Base-by-base conservation (phyloP, 2,329 filamentous ascomycete genomes). In the Fusarium coffeatum region DNA sequence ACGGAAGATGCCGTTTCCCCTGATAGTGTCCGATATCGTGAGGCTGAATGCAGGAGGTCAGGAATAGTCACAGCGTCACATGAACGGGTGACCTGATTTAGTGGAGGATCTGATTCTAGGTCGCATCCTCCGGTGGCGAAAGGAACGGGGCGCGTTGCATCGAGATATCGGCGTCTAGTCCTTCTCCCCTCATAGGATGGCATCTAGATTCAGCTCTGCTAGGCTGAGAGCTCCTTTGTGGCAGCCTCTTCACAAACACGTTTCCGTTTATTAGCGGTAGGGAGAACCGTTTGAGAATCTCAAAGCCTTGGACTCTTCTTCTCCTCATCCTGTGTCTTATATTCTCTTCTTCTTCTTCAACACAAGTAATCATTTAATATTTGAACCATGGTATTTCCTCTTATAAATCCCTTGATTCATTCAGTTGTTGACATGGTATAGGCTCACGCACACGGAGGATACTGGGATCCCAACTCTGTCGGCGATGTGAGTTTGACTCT, bases 401-500 rank as follows among this genome's bases (percentile, higher is more conserved):
- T 40, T 41, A 42, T 59, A 4, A 13, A 10, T 18, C 15, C 2
- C 16, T 22, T 32, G 4, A 43, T 27, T 45, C 34, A 23, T 18
- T 28, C 42, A 27, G 27, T 40, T 55, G 18, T 64, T 71, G 16
- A 56, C 16, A 40, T 32, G 8, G 18, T 3, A 32, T 46, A 74
- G 72, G 59, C 71, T 69, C 68, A 71, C 37, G 61, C 66, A 58
- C 72, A 74, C 71, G 72, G 72, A 61, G 72, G 72, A 0, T 51
- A 66, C 30, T 74, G 64, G 49, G 72, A 74, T 43, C 72, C 72
- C 34, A 74, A 72, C 59, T 55, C 66, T 16, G 37, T 64, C 41
- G 61, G 59, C 23, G 64, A 60, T 41, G 72, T 74, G 58, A 51
- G 64, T 28, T 12, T 8, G 4, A 13, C 30, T 25, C 34, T 37